Conservation (phyloP, 2,329 filamentous ascomycete genomes). For the Lomentospora prolificans region DNA sequence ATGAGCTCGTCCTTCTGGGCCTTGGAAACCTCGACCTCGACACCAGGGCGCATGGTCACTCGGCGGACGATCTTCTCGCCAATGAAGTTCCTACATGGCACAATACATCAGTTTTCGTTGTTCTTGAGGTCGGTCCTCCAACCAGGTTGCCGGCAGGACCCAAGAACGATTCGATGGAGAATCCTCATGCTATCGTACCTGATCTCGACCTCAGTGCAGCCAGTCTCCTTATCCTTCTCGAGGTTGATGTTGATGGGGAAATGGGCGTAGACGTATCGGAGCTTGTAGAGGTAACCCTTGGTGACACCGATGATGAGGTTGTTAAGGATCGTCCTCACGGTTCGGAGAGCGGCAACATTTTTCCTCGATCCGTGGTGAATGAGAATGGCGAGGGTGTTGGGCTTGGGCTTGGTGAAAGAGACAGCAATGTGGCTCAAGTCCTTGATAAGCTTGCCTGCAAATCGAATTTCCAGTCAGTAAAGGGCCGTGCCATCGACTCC, state of each 20-base stretch:
- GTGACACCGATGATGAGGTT: slow-evolving; percentile 98
- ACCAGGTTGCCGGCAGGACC: background rate
- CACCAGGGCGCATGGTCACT: slow-evolving; percentile 80
- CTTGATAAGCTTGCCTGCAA: slow-evolving; percentile 84
- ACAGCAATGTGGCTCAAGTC: slow-evolving; percentile 93
- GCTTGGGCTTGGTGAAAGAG: slow-evolving; percentile 82
- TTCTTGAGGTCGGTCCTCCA: background rate
- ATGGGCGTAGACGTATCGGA: slow-evolving; percentile 99
- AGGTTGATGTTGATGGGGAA: slow-evolving; percentile 99
- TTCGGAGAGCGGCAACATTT: slow-evolving; percentile 95
- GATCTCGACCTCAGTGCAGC: slow-evolving; percentile 88
- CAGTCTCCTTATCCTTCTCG: slow-evolving; percentile 90
- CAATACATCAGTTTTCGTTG: slow-evolving; percentile 21
- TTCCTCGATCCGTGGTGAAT: slow-evolving; percentile 98
- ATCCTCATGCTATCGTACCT: too few species aligned
- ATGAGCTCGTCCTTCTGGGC: slow-evolving; percentile 96
- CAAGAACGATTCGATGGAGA: too few species aligned
- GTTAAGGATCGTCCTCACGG: slow-evolving; percentile 95
- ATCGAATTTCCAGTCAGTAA: slow-evolving; percentile 3
- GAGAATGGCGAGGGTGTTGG: slow-evolving; percentile 87
- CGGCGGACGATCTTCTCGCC: slow-evolving; percentile 98
- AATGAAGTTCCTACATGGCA: slow-evolving; percentile 73
- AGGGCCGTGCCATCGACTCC: background rate
- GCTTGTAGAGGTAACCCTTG: slow-evolving; percentile 99
- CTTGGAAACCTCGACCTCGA: slow-evolving; percentile 82